These are phyloP conservation scores for Starmerella stellata DNA, from an alignment of 805 yeast genomes.

Conservation along the genomic window DNA sequence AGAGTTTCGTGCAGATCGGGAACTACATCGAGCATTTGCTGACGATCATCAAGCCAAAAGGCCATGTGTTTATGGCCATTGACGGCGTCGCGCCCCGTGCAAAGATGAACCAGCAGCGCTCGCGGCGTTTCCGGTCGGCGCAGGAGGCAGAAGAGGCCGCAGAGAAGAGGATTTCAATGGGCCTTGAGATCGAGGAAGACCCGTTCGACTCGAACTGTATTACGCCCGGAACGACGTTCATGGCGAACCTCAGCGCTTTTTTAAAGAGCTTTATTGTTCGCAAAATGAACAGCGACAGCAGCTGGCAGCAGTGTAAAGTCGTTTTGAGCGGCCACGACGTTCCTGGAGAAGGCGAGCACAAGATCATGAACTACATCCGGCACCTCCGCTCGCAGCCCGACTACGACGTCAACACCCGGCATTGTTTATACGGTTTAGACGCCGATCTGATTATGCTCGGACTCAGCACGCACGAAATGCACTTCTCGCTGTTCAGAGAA, in stretches of 20 bases:
- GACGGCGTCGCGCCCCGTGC: slow-evolving; percentile 99
- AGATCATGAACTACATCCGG: slow-evolving; percentile 87
- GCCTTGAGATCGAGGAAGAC: slow-evolving; percentile 60
- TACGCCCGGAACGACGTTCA: slow-evolving; percentile 97
- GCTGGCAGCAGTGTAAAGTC: slow-evolving; percentile 77
- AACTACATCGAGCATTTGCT: slow-evolving; percentile 88
- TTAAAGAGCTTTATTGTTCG: slow-evolving; percentile 82
- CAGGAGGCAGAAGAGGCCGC: slow-evolving; percentile 54
- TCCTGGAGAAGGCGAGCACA: slow-evolving; percentile 99
- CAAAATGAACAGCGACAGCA: slow-evolving; percentile 73
- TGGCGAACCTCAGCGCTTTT: slow-evolving; percentile 72
- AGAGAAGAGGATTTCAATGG: slow-evolving; percentile 29
- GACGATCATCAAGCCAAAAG: slow-evolving; percentile 70
- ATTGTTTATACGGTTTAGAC: slow-evolving; percentile 90
- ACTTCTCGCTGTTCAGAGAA: slow-evolving; percentile 82
- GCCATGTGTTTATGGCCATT: slow-evolving; percentile 81
- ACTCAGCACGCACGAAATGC: slow-evolving; percentile 94
- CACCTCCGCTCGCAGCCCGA: slow-evolving; percentile 72
- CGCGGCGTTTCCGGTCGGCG: slow-evolving; percentile 82
- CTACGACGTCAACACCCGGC: slow-evolving; percentile 84
- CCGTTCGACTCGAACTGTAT: slow-evolving; percentile 92
- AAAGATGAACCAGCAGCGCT: slow-evolving; percentile 91
- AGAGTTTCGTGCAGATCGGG: slow-evolving; percentile 81
- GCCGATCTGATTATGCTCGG: slow-evolving; percentile 95
- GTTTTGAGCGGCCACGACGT: slow-evolving; percentile 89